Base-by-base conservation (phyloP, 2,329 filamentous ascomycete genomes). In the Cladosporium sp. region DNA sequence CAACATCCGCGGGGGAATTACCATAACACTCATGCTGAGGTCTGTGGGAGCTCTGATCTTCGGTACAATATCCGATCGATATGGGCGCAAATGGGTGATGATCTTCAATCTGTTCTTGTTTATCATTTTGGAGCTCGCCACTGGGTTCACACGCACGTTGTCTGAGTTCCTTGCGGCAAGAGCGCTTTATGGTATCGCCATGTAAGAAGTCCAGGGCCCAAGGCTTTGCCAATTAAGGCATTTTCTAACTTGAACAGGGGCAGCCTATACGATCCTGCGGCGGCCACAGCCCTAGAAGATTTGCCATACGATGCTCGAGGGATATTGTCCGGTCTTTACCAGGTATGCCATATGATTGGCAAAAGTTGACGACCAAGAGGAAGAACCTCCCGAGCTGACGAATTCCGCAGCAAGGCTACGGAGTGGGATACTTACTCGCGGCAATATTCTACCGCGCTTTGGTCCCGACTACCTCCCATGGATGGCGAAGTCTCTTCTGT, bases 211-310 rank as follows among this genome's bases (percentile, higher is more conserved):
- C n/a, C n/a, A n/a, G n/a, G n/a, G n/a, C n/a, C n/a, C n/a, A n/a
- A n/a, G n/a, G n/a, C n/a, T n/a, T n/a, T n/a, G n/a, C n/a, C n/a
- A n/a, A n/a, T n/a, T n/a, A n/a, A n/a, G n/a, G n/a, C n/a, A n/a
- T n/a, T n/a, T n/a, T n/a, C 35, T 38, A 18, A 38, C 15, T 1
- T 12, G 13, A 9, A 16, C 6, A 39, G 38, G 67, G 67, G 66
- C 38, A 67, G 66, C 53, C 49, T 59, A 2, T 57, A 60, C 15
- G 59, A 55, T 8, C 59, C 57, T n/a, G 66, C 67, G 2, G 67
- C 63, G 5, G 62, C 67, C 3, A 70, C 68, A 2, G 69, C 69
- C 3, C 58, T 71, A 0, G 69, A 72, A 54, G 68, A 71, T 38
- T 57, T 64, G 3, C 67, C 69, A 4, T 61, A 65, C 22, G 67